phyloP scores from a whole-genome alignment of 768 basidiomycete genomes.

The Suillus placidus region DNA sequence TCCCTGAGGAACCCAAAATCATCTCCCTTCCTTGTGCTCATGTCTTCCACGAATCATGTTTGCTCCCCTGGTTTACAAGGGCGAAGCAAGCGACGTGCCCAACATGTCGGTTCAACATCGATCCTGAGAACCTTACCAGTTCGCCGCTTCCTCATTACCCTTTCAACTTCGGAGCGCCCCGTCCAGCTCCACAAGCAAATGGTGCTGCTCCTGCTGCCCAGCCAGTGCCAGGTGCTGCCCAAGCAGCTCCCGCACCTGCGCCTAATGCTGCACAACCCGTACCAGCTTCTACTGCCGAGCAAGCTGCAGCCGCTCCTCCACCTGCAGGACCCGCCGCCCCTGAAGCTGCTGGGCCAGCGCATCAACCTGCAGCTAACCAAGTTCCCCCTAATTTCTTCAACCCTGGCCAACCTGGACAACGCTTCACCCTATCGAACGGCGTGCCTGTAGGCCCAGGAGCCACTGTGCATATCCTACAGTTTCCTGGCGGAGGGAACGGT shows the following conservation, averaged over 20 bases:
- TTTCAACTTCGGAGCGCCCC: slow-evolving; percentile 16
- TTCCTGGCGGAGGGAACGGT: slow-evolving; percentile 22
- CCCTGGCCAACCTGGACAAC: slow-evolving; percentile 9
- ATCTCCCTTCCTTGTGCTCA: slow-evolving; percentile 80
- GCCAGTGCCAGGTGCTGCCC: slow-evolving; percentile 9
- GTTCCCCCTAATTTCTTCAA: slow-evolving; percentile 9
- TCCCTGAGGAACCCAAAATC: slow-evolving; percentile 43
- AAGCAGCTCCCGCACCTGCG: slow-evolving; percentile 11
- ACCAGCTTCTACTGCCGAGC: slow-evolving; percentile 1
- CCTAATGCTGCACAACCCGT: slow-evolving; percentile 2
- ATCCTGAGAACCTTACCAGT: slow-evolving; percentile 73
- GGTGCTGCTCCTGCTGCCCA: slow-evolving; percentile 12
- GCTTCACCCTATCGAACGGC: slow-evolving; percentile 20
- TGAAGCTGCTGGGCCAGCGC: slow-evolving; percentile 9
- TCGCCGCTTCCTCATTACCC: slow-evolving; percentile 23
- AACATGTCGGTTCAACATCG: slow-evolving; percentile 81
- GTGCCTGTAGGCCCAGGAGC: slow-evolving; percentile 23
- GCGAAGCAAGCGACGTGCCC: slow-evolving; percentile 82
- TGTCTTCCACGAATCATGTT: slow-evolving; percentile 78
- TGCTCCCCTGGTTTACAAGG: slow-evolving; percentile 82
- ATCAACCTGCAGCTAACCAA: slow-evolving; percentile 13
- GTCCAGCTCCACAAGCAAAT: slow-evolving; percentile 18
- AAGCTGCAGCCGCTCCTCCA: background rate
- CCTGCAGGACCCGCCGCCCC: slow-evolving; percentile 10
- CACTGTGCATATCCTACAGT: slow-evolving; percentile 27